Base-by-base conservation (phyloP, 2,329 filamentous ascomycete genomes). In the Apiospora malaysiana region DNA sequence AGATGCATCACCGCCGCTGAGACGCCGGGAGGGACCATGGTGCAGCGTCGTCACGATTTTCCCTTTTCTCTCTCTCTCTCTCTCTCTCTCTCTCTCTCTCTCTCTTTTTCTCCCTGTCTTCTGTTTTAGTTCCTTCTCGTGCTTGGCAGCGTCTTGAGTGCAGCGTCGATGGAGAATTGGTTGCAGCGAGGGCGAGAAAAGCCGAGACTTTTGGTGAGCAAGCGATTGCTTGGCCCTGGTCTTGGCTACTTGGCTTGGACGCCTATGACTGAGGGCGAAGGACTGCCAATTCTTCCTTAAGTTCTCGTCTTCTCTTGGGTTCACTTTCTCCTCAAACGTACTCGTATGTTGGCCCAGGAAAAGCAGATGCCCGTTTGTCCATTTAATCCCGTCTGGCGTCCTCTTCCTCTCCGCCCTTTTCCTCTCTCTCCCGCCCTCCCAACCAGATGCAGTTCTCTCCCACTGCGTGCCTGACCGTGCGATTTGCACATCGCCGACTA, bases 201-300 rank as follows among this genome's bases (percentile, higher is more conserved):
- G 45, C 67, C 67, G 67, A 68, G 67, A 68, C 67, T 51, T 68
- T 68, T 63, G 67, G 67, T 68, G 67, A 68, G 45, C 67, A 68
- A 68, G 67, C 67, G 46, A 68, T 42, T 68, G 67, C 67, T 68
- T 68, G 67, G 67, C 67, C 32, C 18, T 49, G 46, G 67, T 32
- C 67, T 68, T 68, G 67, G 67, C 67, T 68, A 68, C 67, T 68
- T 68, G 67, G 67, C 67, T 68, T 51, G 25, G 67, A 49, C 45
- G 67, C 45, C 67, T 68, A 51, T 21, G 47, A 49, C 47, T 47
- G 37, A 49, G 45, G 67, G 32, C 45, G 46, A 68, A 49, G 67
- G 46, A 56, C 46, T 37, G 67, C 45, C 67, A 68, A 68, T 68
- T 68, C 67, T 56, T 51, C 46, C 46, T 25, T 37, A 46, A 47